Conservation (phyloP, 768 basidiomycete species). For the Tulasnella sp. region DNA sequence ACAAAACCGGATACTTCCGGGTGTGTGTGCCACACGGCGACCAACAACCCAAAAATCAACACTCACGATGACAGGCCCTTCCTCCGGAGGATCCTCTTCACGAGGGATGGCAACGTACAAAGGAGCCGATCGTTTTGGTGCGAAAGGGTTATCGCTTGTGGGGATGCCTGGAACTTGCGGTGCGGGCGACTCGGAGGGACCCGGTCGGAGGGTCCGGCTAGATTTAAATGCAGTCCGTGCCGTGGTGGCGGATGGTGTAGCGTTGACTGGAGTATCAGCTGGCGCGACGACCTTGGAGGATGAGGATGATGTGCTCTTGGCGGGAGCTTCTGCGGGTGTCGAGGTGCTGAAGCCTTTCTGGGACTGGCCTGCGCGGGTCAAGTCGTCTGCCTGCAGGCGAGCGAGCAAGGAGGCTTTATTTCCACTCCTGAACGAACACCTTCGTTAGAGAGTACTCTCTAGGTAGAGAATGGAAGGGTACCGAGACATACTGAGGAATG, state of each 20-base stretch:
- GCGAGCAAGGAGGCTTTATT: constrained; percentile 50
- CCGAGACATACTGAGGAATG: constrained; percentile 39
- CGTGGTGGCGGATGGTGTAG: constrained; percentile 20
- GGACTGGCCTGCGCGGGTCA: constrained; percentile 25
- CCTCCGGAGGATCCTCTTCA: constrained; percentile 24
- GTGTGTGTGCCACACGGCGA: constrained; percentile 14
- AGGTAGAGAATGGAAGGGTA: constrained; percentile 16
- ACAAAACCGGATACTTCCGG: constrained; percentile 19
- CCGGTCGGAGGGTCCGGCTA: neutral
- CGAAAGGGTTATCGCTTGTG: neutral
- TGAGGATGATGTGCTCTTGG: constrained; percentile 29
- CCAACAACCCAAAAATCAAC: neutral
- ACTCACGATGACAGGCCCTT: constrained; percentile 24
- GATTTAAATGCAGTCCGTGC: constrained; percentile 1
- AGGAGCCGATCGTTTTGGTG: constrained; percentile 16
- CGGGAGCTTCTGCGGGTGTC: constrained; percentile 26
- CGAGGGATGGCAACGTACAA: constrained; percentile 15
- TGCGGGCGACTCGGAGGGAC: neutral
- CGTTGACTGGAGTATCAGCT: constrained; percentile 28
- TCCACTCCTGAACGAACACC: constrained; percentile 39
- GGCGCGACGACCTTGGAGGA: constrained; percentile 25
- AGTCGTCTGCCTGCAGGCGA: constrained; percentile 47
- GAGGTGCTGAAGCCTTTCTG: constrained; percentile 26
- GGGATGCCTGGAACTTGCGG: neutral
- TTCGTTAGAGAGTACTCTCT: neutral